phyloP scores from a whole-genome alignment of 352 stramenopile species.

The Pythium pyrilobum region DNA sequence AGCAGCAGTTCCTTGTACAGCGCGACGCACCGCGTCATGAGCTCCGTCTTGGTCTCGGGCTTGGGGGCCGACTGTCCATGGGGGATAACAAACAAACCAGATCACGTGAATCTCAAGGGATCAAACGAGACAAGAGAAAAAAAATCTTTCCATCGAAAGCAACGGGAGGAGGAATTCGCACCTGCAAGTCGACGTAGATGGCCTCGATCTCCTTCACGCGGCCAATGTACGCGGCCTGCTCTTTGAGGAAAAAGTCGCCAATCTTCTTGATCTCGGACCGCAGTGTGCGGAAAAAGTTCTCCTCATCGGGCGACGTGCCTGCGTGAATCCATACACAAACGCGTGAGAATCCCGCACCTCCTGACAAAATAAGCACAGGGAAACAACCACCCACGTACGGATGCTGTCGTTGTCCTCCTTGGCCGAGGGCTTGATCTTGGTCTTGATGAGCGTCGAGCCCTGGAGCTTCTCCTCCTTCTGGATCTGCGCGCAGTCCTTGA shows the following conservation, averaged over 20 bases:
- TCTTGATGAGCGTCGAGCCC: slow-evolving; percentile 64
- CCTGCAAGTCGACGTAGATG: slow-evolving; percentile 60
- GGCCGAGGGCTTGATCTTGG: slow-evolving; percentile 69
- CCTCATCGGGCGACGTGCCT: slow-evolving; percentile 81
- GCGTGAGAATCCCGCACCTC: background rate
- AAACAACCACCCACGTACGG: slow-evolving; percentile 34
- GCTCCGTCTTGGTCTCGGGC: slow-evolving; percentile 53
- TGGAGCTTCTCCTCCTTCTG: slow-evolving; percentile 83
- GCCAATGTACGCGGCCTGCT: slow-evolving; percentile 67
- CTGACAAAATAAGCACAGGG: background rate
- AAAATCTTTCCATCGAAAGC: slow-evolving; percentile 1
- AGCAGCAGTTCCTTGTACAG: slow-evolving; percentile 85
- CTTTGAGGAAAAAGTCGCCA: slow-evolving; percentile 78
- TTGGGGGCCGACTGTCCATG: slow-evolving; percentile 35
- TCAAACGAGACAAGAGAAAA: background rate
- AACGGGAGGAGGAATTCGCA: slow-evolving; percentile 17
- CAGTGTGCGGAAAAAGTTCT: slow-evolving; percentile 86
- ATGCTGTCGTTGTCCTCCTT: slow-evolving; percentile 88
- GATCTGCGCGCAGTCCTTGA: slow-evolving; percentile 87
- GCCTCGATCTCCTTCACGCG: slow-evolving; percentile 63
- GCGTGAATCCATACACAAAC: background rate
- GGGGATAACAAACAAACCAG: background rate
- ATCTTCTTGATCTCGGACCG: slow-evolving; percentile 85
- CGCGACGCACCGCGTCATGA: slow-evolving; percentile 80
- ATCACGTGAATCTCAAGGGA: background rate